Conservation (phyloP, 176 grass and related monocot genomes). For the Melocanna baccifera region DNA sequence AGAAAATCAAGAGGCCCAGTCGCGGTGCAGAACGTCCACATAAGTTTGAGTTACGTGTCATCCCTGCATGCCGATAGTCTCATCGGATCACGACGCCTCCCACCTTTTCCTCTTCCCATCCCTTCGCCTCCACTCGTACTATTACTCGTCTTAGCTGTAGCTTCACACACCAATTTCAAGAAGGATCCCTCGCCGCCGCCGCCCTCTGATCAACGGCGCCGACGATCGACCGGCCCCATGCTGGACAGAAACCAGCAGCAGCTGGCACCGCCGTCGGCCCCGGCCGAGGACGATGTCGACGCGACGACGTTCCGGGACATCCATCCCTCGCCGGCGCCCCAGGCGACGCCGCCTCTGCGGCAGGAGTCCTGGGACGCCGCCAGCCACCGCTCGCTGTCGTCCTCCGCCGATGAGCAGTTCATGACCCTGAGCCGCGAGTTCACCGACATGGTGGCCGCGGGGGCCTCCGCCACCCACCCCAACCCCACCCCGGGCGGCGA, state of each 20-base stretch:
- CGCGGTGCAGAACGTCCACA: too few species aligned
- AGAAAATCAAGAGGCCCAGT: too few species aligned
- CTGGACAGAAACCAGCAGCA: neutral
- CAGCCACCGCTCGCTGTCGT: slow-evolving; percentile 35
- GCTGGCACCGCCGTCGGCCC: neutral
- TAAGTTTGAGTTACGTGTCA: neutral
- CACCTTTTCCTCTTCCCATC: neutral
- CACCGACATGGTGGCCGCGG: slow-evolving; percentile 66
- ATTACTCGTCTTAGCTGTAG: neutral
- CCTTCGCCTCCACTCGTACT: neutral
- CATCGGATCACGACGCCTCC: neutral
- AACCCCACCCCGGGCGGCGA: neutral
- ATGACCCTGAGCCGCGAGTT: slow-evolving; percentile 66
- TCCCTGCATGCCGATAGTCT: neutral
- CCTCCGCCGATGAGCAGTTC: slow-evolving; percentile 40
- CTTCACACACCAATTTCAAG: neutral
- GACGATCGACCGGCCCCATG: neutral
- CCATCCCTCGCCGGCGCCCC: slow-evolving; percentile 30
- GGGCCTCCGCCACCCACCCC: slow-evolving; percentile 24
- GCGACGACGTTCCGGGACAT: slow-evolving; percentile 51
- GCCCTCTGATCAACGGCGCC: neutral
- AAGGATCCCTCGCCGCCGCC: neutral
- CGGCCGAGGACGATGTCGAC: slow-evolving; percentile 32
- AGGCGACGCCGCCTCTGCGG: slow-evolving; percentile 14
- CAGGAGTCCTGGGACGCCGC: slow-evolving; percentile 49